Evolutionary conservation across 2,329 filamentous ascomycete genomes (phyloP), one percentile per base, ranked within the genome.

Genomic region (Diaporthe eres): DNA sequence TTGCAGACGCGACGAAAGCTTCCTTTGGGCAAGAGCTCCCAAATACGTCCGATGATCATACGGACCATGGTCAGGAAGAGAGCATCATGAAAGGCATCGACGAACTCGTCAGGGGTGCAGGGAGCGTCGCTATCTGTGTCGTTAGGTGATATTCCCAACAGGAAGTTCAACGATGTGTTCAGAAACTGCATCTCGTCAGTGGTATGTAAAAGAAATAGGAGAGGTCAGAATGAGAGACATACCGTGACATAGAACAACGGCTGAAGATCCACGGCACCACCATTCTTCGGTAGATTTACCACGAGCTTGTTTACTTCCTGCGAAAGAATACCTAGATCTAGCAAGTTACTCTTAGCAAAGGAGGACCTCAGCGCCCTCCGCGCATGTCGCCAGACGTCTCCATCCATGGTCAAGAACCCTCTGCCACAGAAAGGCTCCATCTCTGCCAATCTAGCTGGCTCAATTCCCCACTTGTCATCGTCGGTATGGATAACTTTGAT

Each of bases 331-430:
- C 19, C 25, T 7, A 60, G 2, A 19, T 60, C 57, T 3, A 22
- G 10, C 10, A 39, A n/a, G 57, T 60, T 60, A 15, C 10, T 39
- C n/a, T 39, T 60, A 10, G 34, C 19, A n/a, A 60, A 60, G 19
- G 57, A 60, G 34, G 31, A 22, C 57, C 34, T 60, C 19, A 60
- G 10, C 25, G 57, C 57, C 57, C 5, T 60, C 19, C 31, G 57
- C 4, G 57, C 57, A 39, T 60, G 19, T 5, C 34, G 57, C 57
- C 57, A 60, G 57, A 60, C 57, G 22, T 25, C 57, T n/a, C 57
- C 57, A 60, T 60, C 57, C 57, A 60, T 60, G 31, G 57, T 60
- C 57, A 60, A 39, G 57, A 60, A 60, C 1, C 57, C 57, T n/a
- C 34, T 60, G 1, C 57, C 57, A 60, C 57, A 60, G 34, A 60